Percentiles rank a stretch among this genome's conserved stretches.
phyloP scores from a whole-genome alignment of 106 monocot genomes.

The Vanilla planifolia region DNA sequence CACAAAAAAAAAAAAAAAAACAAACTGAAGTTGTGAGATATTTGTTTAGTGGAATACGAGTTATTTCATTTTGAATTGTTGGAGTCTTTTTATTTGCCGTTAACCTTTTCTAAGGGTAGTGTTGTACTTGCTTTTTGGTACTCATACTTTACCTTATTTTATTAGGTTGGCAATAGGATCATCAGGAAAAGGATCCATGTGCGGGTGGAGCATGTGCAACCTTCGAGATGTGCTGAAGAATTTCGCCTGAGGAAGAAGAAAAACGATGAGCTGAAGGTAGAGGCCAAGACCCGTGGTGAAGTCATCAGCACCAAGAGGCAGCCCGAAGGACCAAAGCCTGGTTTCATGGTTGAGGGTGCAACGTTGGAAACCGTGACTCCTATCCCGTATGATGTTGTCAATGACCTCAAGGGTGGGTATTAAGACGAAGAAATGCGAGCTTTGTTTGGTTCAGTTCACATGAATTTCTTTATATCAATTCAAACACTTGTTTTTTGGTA shows the following conservation, averaged over 20 bases:
- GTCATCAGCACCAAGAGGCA: slow-evolving; percentile 64
- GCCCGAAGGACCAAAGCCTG: slow-evolving; percentile 62
- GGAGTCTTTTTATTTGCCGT: no score
- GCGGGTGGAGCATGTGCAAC: slow-evolving; percentile 58
- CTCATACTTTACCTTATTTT: neutral
- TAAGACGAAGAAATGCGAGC: no score
- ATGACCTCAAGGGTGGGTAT: slow-evolving; percentile 78
- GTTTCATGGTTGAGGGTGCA: slow-evolving; percentile 73
- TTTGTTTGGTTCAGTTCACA: no score
- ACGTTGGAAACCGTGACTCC: slow-evolving; percentile 65
- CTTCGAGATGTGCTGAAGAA: slow-evolving; percentile 62
- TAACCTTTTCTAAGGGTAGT: no score
- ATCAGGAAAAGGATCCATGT: slow-evolving; percentile 68
- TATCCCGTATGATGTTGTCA: slow-evolving; percentile 77
- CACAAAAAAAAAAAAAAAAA: no score
- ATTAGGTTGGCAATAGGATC: slow-evolving; percentile 64
- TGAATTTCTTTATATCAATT: no score
- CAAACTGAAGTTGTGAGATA: no score
- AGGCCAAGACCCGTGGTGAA: slow-evolving; percentile 62
- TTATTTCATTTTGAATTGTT: no score
- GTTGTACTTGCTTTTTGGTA: neutral
- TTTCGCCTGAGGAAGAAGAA: slow-evolving; percentile 42
- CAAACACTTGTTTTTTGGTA: no score
- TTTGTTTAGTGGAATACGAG: no score
- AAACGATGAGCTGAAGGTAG: slow-evolving; percentile 53